These are phyloP conservation scores for Geotrichum citri-aurantii DNA, from an alignment of 1,139 yeast species.

Conservation along the genomic window DNA sequence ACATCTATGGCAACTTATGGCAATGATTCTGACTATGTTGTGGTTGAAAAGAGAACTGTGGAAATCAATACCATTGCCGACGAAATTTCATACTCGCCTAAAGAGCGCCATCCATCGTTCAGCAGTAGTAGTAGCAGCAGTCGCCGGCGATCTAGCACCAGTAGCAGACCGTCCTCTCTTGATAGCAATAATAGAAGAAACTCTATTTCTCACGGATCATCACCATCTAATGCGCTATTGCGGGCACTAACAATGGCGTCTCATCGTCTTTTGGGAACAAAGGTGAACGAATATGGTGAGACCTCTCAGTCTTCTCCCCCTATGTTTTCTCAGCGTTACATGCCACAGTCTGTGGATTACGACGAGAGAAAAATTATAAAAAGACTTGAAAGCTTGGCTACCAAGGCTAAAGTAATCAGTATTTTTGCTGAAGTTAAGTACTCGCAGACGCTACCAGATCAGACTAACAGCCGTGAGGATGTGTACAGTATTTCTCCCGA, in stretches of 20 bases:
- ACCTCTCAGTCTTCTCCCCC: conserved; percentile 37
- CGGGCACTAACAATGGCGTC: conserved; percentile 86
- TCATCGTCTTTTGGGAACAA: conserved; percentile 69
- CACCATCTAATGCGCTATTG: conserved; percentile 86
- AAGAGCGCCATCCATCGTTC: conserved; percentile 15
- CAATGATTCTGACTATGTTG: conserved; percentile 80
- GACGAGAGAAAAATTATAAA: conserved; percentile 40
- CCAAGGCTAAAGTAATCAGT: conserved; percentile 84
- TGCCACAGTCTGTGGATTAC: conserved; percentile 24
- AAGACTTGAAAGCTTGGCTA: conserved; percentile 68
- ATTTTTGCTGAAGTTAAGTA: conserved; percentile 89
- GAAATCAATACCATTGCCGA: conserved; percentile 95
- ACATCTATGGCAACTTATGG: neutral
- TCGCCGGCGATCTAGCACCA: conserved; percentile 18
- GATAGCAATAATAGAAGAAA: conserved; percentile 22
- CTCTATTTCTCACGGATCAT: conserved; percentile 44
- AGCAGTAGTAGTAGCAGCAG: conserved; percentile 4
- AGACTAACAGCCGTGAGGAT: conserved; percentile 25
- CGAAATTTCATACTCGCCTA: conserved; percentile 49
- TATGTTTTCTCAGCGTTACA: conserved; percentile 21
- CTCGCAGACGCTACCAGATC: conserved; percentile 67
- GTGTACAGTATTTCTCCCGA: conserved; percentile 47
- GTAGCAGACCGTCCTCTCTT: conserved; percentile 11
- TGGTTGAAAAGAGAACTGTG: conserved; percentile 87
- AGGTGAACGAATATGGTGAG: conserved; percentile 26